Conservation (phyloP, 352 stramenopile species). For the Globisporangium nodosum region DNA sequence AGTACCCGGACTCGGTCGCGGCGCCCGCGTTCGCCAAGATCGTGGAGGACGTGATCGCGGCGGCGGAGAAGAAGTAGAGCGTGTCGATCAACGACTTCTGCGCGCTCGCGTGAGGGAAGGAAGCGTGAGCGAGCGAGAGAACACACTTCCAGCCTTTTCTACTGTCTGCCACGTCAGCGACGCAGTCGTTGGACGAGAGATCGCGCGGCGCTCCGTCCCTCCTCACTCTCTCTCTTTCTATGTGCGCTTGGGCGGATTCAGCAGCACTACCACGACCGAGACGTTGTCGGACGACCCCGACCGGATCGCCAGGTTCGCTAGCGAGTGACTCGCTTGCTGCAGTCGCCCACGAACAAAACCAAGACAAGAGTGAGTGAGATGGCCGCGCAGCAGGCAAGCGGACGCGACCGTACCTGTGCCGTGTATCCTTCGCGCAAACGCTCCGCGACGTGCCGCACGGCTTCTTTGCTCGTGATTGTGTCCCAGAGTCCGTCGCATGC, state of each 20-base stretch:
- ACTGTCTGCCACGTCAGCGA: not conserved
- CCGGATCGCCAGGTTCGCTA: slow-evolving; percentile 82
- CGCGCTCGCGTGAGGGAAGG: too few species aligned
- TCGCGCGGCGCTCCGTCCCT: not conserved
- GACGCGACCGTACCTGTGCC: slow-evolving; percentile 33
- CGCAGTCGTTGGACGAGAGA: not conserved
- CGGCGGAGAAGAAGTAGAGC: slow-evolving; percentile 27
- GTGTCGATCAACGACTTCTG: too few species aligned
- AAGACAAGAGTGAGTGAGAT: slow-evolving; percentile 1
- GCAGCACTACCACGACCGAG: slow-evolving; percentile 79
- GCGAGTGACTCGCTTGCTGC: slow-evolving; percentile 72
- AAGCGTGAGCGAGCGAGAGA: not conserved
- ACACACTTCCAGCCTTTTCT: not conserved
- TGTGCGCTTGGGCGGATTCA: slow-evolving; percentile 27
- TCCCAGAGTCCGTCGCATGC: slow-evolving; percentile 92
- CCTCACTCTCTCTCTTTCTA: slow-evolving; percentile 7
- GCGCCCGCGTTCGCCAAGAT: slow-evolving; percentile 69
- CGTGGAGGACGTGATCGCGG: slow-evolving; percentile 60
- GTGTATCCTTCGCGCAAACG: slow-evolving; percentile 65
- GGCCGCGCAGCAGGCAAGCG: not conserved
- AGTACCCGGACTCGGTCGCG: slow-evolving; percentile 70
- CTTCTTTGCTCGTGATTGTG: slow-evolving; percentile 90
- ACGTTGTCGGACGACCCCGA: slow-evolving; percentile 87
- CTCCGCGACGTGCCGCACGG: slow-evolving; percentile 76
- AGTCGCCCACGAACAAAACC: slow-evolving; percentile 1